Evolutionary conservation across 164 flowering plant species (phyloP).

Genomic region (Cinnamomum chago): DNA sequence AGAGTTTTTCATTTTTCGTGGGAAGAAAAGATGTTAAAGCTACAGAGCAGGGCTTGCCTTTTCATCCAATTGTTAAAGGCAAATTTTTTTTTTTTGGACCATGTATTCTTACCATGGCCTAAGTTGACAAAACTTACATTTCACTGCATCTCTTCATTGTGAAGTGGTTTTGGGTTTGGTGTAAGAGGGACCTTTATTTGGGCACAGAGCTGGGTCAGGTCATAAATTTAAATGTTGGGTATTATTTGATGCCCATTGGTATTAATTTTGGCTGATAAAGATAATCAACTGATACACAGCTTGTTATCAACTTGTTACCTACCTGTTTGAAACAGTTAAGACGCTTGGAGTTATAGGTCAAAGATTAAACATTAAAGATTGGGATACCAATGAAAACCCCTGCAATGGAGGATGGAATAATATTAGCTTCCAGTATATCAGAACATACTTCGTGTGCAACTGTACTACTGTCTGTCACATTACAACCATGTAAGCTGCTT

Average conservation of each 20-base stretch:
- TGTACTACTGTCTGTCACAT: conserved; percentile 11
- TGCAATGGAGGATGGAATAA: conserved; percentile 7
- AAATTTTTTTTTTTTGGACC: too few relatives aligned
- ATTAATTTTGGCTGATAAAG: neutral
- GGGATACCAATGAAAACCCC: conserved; percentile 5
- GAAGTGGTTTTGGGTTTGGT: too few relatives aligned
- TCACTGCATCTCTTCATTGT: too few relatives aligned
- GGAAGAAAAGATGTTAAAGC: too few relatives aligned
- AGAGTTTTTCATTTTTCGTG: too few relatives aligned
- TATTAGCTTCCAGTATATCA: neutral
- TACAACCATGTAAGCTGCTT: conserved; percentile 3
- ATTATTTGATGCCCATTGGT: neutral
- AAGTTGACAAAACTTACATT: too few relatives aligned
- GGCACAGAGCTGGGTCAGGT: too few relatives aligned
- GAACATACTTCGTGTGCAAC: conserved; percentile 4
- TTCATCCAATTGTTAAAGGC: too few relatives aligned
- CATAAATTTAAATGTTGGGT: too few relatives aligned
- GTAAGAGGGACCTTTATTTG: too few relatives aligned
- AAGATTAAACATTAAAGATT: conserved; percentile 1
- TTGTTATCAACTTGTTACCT: neutral
- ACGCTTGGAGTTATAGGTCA: conserved; percentile 1
- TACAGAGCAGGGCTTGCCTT: too few relatives aligned
- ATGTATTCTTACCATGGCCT: too few relatives aligned
- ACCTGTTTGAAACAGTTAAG: neutral
- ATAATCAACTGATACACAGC: neutral